Conservation (phyloP, 2,329 filamentous ascomycete species). For the Gnomoniopsis sp. region DNA sequence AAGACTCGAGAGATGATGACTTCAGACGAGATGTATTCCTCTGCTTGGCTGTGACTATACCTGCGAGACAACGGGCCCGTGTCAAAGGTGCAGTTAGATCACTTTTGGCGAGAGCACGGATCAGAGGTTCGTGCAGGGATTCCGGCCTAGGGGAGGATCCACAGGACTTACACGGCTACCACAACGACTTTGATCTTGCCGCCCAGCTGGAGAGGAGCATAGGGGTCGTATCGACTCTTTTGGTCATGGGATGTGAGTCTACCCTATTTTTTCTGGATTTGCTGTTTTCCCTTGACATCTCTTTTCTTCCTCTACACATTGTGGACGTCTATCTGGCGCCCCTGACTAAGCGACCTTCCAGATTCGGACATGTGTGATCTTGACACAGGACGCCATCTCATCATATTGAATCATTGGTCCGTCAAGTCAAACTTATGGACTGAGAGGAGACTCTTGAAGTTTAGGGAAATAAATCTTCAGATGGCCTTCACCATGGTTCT, state of each 20-base stretch:
- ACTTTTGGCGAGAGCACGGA: constrained; percentile 13
- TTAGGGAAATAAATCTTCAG: constrained; percentile 15
- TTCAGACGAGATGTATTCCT: constrained; percentile 17
- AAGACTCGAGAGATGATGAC: constrained; percentile 1
- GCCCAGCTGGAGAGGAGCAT: constrained; percentile 11
- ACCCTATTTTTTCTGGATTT: background rate
- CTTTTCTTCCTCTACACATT: background rate
- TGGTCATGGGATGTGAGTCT: constrained; percentile 18
- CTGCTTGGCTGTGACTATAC: constrained; percentile 17
- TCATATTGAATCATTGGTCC: constrained; percentile 17
- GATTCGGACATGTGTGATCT: constrained; percentile 18
- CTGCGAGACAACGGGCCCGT: constrained; percentile 12
- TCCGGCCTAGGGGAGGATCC: constrained; percentile 1
- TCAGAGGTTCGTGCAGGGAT: constrained; percentile 13
- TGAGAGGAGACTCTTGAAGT: constrained; percentile 9
- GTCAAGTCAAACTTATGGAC: constrained; percentile 13
- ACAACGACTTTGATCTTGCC: background rate
- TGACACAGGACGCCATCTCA: constrained; percentile 8
- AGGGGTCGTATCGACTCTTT: constrained; percentile 15
- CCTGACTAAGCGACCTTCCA: constrained; percentile 3
- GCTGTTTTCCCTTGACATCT: background rate
- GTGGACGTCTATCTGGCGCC: background rate
- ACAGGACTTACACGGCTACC: background rate
- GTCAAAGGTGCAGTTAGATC: constrained; percentile 9
- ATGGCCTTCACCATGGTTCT: constrained; percentile 16